Percentiles rank a stretch among this genome's conserved stretches.
Evolutionary conservation across 192 early-diverging fungal species (phyloP).

Genomic region (Bifiguratus adelaidae): DNA sequence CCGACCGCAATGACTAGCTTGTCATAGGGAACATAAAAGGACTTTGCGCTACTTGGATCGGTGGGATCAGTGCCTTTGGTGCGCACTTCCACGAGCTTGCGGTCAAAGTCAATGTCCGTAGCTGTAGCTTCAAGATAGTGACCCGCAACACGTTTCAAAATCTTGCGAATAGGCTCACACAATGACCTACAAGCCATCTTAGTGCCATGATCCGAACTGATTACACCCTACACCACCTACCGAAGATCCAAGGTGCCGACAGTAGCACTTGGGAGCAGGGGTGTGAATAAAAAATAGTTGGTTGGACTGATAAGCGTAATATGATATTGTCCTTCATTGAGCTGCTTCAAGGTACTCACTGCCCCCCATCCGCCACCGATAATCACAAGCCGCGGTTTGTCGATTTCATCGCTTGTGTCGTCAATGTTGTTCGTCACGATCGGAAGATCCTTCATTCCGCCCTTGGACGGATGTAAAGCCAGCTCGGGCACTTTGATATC

Average conservation of each 20-base stretch:
- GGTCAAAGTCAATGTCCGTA: conserved; percentile 33
- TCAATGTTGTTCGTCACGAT: conserved; percentile 25
- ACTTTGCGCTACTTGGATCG: not conserved
- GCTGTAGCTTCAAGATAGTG: conserved; percentile 38
- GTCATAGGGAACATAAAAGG: conserved; percentile 46
- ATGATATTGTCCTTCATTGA: conserved; percentile 42
- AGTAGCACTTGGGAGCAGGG: conserved; percentile 35
- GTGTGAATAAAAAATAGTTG: conserved; percentile 48
- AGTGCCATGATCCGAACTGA: no score
- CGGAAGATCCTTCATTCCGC: conserved; percentile 33
- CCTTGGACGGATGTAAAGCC: conserved; percentile 14
- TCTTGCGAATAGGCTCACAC: conserved; percentile 40
- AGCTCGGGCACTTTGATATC: not conserved
- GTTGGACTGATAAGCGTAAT: conserved; percentile 30
- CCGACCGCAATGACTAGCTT: conserved; percentile 46
- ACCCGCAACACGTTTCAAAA: conserved; percentile 20
- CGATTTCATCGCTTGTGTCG: conserved; percentile 24
- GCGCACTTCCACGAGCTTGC: conserved; percentile 33
- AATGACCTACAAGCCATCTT: conserved; percentile 26
- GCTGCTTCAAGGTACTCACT: conserved; percentile 22
- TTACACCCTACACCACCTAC: conserved; percentile 11
- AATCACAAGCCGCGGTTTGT: conserved; percentile 34
- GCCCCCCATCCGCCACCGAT: conserved; percentile 47
- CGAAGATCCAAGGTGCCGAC: conserved; percentile 47
- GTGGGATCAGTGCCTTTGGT: conserved; percentile 4